A percentile compares a stretch with the other conserved stretches of the same genome.
Conservation (phyloP, 495 filamentous ascomycete species). For the Penicillium daleae region DNA sequence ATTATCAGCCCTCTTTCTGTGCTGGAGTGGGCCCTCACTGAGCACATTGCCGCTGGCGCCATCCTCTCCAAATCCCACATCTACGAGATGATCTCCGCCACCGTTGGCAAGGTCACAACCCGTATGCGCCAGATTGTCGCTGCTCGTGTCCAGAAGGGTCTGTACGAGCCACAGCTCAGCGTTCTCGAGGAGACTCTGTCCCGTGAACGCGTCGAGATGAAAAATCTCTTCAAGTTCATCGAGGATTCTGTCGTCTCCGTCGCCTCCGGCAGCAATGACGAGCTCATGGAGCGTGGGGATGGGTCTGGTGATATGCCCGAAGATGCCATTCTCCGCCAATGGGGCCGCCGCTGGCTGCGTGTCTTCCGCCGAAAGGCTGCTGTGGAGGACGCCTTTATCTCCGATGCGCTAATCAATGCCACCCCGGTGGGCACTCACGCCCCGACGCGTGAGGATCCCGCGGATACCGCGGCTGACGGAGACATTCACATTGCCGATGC, state of each 20-base stretch:
- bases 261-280: constrained; percentile 73
- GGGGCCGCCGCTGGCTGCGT: constrained; percentile 84
- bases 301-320: constrained; percentile 46
- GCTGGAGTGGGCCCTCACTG: constrained; percentile 81
- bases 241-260: constrained; percentile 78
- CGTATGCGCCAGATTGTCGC: constrained; percentile 82
- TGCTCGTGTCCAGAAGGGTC: constrained; percentile 54
- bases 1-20: constrained; percentile 84
- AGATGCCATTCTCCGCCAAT: constrained; percentile 71
- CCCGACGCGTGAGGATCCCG: constrained; percentile 24
- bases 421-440: constrained; percentile 43
- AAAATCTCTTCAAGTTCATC: constrained; percentile 75
- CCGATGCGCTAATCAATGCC: constrained; percentile 44
- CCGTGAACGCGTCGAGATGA: constrained; percentile 71
- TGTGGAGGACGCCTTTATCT: constrained; percentile 74
- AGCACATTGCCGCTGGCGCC: constrained; percentile 64
- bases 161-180: constrained; percentile 63
- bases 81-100: constrained; percentile 87
- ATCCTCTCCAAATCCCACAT: constrained; percentile 72
- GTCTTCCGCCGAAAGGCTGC: constrained; percentile 81
- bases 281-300: constrained; percentile 61
- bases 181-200: constrained; percentile 66
- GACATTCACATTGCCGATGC: constrained; percentile 39
- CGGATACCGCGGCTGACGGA: constrained; percentile 25
- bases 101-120: constrained; percentile 88